Conservation (phyloP, 768 basidiomycete species). For the Termitomyces sp. region DNA sequence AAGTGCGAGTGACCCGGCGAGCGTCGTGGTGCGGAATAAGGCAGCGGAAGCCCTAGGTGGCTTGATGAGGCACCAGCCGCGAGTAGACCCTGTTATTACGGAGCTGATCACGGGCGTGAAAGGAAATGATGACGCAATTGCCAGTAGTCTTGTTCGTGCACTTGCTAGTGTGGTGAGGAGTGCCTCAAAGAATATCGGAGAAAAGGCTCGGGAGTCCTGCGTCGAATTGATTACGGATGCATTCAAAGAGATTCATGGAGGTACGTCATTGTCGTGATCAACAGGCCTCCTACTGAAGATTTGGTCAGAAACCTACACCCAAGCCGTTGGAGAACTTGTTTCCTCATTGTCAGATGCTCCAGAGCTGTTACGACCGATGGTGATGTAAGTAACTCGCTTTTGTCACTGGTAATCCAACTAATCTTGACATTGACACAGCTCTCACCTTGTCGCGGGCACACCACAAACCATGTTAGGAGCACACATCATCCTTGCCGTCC, state of each 20-base stretch:
- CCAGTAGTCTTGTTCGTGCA: conserved; percentile 70
- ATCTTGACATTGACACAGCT: conserved; percentile 25
- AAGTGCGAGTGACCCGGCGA: conserved; percentile 76
- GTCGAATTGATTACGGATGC: conserved; percentile 74
- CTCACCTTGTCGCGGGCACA: conserved; percentile 62
- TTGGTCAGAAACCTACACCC: conserved; percentile 59
- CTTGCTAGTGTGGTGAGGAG: conserved; percentile 69
- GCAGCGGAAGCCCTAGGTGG: conserved; percentile 84
- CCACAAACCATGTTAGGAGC: conserved; percentile 60
- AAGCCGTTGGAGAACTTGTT: conserved; percentile 58
- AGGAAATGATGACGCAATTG: conserved; percentile 61
- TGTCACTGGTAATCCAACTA: conserved; percentile 1
- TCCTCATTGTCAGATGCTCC: conserved; percentile 57
- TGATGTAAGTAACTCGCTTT: conserved; percentile 45
- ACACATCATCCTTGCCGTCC: conserved; percentile 50
- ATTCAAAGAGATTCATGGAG: conserved; percentile 68
- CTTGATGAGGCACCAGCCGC: conserved; percentile 85
- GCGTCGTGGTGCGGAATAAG: conserved; percentile 69
- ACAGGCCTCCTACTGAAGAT: conserved; percentile 1
- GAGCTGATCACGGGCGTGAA: conserved; percentile 67
- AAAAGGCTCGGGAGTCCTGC: conserved; percentile 66
- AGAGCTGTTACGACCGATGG: conserved; percentile 57
- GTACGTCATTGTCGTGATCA: conserved; percentile 25
- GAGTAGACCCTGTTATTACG: conserved; percentile 91
- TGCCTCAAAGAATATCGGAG: conserved; percentile 71